These are phyloP conservation scores for Butyriboletus loyo DNA, from an alignment of 768 basidiomycete genomes.

Conservation along the genomic window DNA sequence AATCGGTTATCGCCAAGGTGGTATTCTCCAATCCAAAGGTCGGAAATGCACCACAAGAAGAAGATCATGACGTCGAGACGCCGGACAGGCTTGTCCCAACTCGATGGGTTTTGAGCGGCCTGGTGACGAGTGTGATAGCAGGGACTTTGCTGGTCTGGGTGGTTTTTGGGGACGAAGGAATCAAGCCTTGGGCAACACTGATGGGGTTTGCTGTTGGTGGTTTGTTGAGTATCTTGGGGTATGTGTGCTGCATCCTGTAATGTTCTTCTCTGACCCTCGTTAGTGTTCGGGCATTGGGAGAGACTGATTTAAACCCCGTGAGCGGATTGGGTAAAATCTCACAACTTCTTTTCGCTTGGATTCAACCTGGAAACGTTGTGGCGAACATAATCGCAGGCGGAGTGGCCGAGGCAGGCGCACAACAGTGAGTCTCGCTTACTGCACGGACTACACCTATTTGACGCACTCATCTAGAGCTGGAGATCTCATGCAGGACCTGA, in stretches of 20 bases:
- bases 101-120: conserved; percentile 72
- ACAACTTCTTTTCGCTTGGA: conserved; percentile 90
- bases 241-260: conserved; percentile 21
- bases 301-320: conserved; percentile 92
- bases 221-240: conserved; percentile 87
- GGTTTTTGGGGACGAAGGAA: conserved; percentile 88
- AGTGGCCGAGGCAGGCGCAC: conserved; percentile 94
- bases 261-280: conserved; percentile 2
- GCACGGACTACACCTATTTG: not conserved
- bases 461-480: conserved; percentile 60
- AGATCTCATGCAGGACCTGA: conserved; percentile 98
- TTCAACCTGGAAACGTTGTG: conserved; percentile 94
- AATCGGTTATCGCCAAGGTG: conserved; percentile 46
- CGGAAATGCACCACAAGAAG: conserved; percentile 17
- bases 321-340: conserved; percentile 94
- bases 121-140: conserved; percentile 54
- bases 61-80: conserved; percentile 69
- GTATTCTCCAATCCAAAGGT: conserved; percentile 29
- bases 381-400: conserved; percentile 97
- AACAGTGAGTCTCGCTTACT: conserved; percentile 54
- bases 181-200: conserved; percentile 92
- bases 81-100: conserved; percentile 78
- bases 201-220: conserved; percentile 82
- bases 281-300: conserved; percentile 90
- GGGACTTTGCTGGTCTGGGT: conserved; percentile 84